phyloP scores from a whole-genome alignment of 2,329 filamentous ascomycete species.

The Colletotrichum nymphaeae region DNA sequence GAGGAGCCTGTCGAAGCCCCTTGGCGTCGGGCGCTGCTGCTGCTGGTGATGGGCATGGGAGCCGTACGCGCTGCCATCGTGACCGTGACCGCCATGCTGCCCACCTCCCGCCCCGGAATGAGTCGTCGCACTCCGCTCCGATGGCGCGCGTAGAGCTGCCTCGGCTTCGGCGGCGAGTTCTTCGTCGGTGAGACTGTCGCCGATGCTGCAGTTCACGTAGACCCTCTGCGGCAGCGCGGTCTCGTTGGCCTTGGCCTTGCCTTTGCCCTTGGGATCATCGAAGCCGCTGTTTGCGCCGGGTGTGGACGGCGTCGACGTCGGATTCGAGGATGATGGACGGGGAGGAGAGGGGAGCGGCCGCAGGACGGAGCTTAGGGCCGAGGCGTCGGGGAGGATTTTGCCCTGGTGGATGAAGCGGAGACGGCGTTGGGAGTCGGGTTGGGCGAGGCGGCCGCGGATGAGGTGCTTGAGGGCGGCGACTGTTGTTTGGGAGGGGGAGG shows the following conservation, averaged over 20 bases:
- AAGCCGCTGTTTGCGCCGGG: neutral
- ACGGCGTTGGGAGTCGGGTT: constrained; percentile 71
- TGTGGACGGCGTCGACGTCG: constrained; percentile 46
- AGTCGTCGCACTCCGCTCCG: constrained; percentile 28
- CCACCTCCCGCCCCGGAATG: constrained; percentile 9
- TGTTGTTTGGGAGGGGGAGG: constrained; percentile 75
- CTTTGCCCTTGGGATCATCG: constrained; percentile 63
- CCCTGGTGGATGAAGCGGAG: constrained; percentile 92
- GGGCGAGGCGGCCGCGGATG: constrained; percentile 78
- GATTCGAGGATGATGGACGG: constrained; percentile 59
- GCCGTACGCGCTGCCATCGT: neutral
- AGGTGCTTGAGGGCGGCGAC: constrained; percentile 83
- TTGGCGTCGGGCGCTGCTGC: constrained; percentile 44
- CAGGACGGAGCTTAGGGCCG: constrained; percentile 76
- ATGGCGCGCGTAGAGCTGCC: constrained; percentile 47
- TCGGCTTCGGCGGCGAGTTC: constrained; percentile 78
- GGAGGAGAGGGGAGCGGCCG: constrained; percentile 70
- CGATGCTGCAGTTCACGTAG: constrained; percentile 95
- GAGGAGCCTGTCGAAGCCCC: constrained; percentile 90
- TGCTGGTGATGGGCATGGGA: neutral
- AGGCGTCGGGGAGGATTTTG: constrained; percentile 82
- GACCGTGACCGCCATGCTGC: neutral
- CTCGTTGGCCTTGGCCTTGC: constrained; percentile 71
- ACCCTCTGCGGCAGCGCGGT: constrained; percentile 64
- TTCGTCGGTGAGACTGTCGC: constrained; percentile 73